These are phyloP conservation scores for Metarhizium humberi DNA, from an alignment of 2,329 filamentous ascomycete genomes.

Conservation along the genomic window DNA sequence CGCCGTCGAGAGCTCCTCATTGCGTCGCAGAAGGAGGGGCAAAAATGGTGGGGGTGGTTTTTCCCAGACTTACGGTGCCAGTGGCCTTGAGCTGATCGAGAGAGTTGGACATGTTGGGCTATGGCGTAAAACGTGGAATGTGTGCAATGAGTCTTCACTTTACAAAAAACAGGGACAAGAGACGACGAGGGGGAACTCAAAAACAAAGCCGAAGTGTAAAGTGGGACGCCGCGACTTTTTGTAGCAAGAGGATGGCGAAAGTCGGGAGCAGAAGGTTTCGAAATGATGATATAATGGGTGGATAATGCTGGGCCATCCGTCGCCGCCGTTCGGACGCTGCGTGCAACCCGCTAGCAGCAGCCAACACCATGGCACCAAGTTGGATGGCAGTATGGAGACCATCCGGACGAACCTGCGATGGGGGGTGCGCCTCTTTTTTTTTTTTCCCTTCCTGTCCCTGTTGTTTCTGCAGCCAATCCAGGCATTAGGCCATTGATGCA, in stretches of 20 bases:
- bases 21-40: slow-evolving; percentile 17
- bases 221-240: not conserved
- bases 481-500: too few species aligned
- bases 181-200: not conserved
- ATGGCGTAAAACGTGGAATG: not conserved
- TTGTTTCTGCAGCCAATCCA: too few species aligned
- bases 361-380: too few species aligned
- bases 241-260: not conserved
- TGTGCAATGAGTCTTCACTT: not conserved
- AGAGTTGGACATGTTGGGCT: slow-evolving; percentile 63
- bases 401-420: too few species aligned
- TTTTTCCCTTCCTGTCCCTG: too few species aligned
- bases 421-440: too few species aligned
- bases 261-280: not conserved
- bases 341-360: too few species aligned
- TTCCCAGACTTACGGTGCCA: slow-evolving; percentile 72
- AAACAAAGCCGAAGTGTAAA: not conserved
- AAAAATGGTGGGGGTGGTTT: slow-evolving; percentile 14
- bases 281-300: slow-evolving; percentile 3
- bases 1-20: not conserved
- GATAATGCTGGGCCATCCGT: not conserved
- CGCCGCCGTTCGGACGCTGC: not conserved
- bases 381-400: too few species aligned
- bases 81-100: slow-evolving; percentile 95
- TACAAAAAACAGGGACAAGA: not conserved